phyloP scores from a whole-genome alignment of 2,329 filamentous ascomycete species.

The Fusarium tupiense region DNA sequence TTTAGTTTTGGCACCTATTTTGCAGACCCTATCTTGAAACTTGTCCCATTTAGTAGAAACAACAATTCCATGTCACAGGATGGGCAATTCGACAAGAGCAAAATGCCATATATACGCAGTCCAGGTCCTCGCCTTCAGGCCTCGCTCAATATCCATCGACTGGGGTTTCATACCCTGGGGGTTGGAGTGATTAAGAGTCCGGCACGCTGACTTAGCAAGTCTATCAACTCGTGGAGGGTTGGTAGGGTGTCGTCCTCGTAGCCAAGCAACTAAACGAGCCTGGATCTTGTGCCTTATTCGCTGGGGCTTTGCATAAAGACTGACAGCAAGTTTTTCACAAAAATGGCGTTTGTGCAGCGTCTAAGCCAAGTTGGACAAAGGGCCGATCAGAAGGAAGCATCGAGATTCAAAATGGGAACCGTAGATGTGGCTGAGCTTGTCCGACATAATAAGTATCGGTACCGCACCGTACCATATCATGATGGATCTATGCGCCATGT shows the following conservation, averaged over 20 bases:
- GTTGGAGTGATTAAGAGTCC: not conserved
- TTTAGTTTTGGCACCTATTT: not conserved
- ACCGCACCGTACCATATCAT: not conserved
- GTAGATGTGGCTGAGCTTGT: conserved; percentile 32
- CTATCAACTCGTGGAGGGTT: not conserved
- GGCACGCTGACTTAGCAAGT: not conserved
- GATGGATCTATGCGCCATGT: not conserved
- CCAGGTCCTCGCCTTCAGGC: not conserved
- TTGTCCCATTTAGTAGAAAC: not conserved
- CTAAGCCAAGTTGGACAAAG: conserved; percentile 13
- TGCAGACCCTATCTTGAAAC: conserved; percentile 2
- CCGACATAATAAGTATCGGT: conserved; percentile 1
- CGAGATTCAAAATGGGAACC: conserved; percentile 24
- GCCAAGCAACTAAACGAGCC: conserved; percentile 21
- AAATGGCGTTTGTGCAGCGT: conserved; percentile 17
- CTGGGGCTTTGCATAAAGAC: not conserved
- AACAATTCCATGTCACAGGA: conserved; percentile 14
- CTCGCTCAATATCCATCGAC: not conserved
- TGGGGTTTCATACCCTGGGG: not conserved
- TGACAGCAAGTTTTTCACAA: conserved; percentile 14
- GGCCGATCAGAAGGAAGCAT: conserved; percentile 28
- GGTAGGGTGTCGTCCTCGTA: not conserved
- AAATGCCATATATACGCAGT: not conserved
- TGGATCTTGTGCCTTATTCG: conserved; percentile 5
- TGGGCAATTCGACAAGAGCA: conserved; percentile 8